Percentiles rank a stretch among this genome's conserved stretches.
These are phyloP conservation scores for Aegilops speltoides DNA, from an alignment of 176 grass and related monocot species.

Conservation along the genomic window DNA sequence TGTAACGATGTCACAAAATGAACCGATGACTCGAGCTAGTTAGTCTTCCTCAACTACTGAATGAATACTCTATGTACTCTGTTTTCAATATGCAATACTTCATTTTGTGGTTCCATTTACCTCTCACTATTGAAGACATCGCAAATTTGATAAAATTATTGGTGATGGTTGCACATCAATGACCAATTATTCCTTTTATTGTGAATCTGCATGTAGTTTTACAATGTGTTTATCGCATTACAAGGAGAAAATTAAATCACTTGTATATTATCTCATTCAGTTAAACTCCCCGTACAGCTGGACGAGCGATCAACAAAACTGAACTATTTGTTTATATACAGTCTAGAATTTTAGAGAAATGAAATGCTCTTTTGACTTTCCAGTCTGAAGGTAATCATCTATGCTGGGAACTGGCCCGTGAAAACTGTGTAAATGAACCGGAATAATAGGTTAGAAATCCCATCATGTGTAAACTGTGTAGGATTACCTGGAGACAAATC, in stretches of 20 bases:
- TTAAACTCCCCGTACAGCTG: neutral
- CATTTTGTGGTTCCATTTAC: no score
- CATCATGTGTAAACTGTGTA: no score
- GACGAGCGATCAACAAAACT: neutral
- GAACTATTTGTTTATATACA: neutral
- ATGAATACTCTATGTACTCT: neutral
- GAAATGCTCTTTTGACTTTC: neutral
- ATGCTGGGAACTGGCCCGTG: no score
- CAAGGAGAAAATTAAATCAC: neutral
- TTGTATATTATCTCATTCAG: neutral
- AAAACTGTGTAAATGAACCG: no score
- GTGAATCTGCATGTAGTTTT: neutral
- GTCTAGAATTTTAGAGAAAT: neutral
- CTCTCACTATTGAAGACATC: no score
- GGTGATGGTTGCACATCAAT: no score
- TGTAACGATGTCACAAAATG: no score
- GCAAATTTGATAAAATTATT: neutral
- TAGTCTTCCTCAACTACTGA: no score
- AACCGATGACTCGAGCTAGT: no score
- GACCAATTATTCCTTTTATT: neutral
- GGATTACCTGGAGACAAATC: no score
- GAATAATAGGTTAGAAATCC: no score
- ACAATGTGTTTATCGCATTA: neutral
- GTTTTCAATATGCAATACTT: neutral
- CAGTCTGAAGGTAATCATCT: no score